Conservation (phyloP, 345 rosid genomes). For the Rhizophora apiculata region DNA sequence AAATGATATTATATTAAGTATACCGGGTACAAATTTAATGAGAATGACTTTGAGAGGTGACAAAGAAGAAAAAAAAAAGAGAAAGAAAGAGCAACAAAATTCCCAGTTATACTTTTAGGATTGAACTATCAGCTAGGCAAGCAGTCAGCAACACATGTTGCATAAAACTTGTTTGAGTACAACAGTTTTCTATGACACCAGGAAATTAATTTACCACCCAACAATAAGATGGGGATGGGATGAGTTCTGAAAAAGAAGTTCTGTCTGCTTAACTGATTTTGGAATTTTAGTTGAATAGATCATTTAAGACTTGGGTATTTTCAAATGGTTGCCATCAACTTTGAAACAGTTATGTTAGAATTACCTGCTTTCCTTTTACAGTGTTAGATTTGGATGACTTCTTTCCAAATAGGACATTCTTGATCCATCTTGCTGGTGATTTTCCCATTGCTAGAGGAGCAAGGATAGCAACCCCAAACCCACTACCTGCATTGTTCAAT, state of each 20-base stretch:
- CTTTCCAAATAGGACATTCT: constrained; percentile 77
- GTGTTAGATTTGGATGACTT: constrained; percentile 60
- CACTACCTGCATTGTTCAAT: constrained; percentile 18
- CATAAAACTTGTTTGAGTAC: not conserved
- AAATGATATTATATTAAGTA: not conserved
- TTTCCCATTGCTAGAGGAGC: constrained; percentile 58
- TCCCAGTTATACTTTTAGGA: not conserved
- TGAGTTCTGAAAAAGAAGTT: too few species aligned
- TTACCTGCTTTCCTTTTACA: constrained; percentile 70
- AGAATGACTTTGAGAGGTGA: not conserved
- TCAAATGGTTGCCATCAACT: not conserved
- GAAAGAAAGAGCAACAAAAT: not conserved
- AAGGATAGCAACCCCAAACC: constrained; percentile 18
- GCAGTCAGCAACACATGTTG: not conserved
- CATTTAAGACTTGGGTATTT: too few species aligned
- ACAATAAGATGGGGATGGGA: too few species aligned
- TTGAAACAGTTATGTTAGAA: not conserved
- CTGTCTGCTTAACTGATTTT: too few species aligned
- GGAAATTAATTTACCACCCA: too few species aligned
- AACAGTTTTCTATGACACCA: not conserved
- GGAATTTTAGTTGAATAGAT: too few species aligned
- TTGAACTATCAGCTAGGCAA: not conserved
- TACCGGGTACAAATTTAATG: not conserved
- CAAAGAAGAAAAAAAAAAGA: too few species aligned
- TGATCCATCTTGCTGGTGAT: constrained; percentile 81